phyloP scores from a whole-genome alignment of 2,329 filamentous ascomycete species.

The Proliferodiscus dingleyae region DNA sequence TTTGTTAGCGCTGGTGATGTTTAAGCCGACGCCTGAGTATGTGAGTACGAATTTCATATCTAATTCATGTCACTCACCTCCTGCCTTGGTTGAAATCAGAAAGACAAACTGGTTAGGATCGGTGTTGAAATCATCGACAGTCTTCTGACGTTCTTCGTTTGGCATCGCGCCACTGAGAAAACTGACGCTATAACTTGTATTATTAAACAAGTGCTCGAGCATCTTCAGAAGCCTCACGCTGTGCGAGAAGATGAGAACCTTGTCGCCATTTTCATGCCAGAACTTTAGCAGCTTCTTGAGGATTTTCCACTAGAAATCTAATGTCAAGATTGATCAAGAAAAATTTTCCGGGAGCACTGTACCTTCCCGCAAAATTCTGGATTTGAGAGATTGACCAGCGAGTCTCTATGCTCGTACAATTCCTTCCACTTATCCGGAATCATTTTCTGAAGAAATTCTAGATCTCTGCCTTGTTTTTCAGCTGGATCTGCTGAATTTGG shows the following conservation, averaged over 20 bases:
- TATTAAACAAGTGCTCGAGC: conserved; percentile 77
- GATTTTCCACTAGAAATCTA: conserved; percentile 67
- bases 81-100: conserved; percentile 88
- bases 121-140: conserved; percentile 88
- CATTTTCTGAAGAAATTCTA: conserved; percentile 68
- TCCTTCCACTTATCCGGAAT: conserved; percentile 70
- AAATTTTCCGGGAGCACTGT: background rate
- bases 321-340: conserved; percentile 3
- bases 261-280: conserved; percentile 87
- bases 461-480: conserved; percentile 74
- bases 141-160: conserved; percentile 75
- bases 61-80: conserved; percentile 42
- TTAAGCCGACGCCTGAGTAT: conserved; percentile 66
- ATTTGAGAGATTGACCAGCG: conserved; percentile 74
- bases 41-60: background rate
- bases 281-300: conserved; percentile 80
- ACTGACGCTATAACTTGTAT: conserved; percentile 84
- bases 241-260: conserved; percentile 93
- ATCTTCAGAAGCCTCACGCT: conserved; percentile 82
- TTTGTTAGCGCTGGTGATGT: conserved; percentile 97
- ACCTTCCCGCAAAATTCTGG: conserved; percentile 86
- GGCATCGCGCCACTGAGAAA: conserved; percentile 83
- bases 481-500: conserved; percentile 58
- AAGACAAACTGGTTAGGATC: conserved; percentile 89
- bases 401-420: conserved; percentile 70